Evolutionary conservation across 257 asterid genomes (phyloP), one percentile per base, ranked within the genome.

Genomic region (Penstemon barbatus): DNA sequence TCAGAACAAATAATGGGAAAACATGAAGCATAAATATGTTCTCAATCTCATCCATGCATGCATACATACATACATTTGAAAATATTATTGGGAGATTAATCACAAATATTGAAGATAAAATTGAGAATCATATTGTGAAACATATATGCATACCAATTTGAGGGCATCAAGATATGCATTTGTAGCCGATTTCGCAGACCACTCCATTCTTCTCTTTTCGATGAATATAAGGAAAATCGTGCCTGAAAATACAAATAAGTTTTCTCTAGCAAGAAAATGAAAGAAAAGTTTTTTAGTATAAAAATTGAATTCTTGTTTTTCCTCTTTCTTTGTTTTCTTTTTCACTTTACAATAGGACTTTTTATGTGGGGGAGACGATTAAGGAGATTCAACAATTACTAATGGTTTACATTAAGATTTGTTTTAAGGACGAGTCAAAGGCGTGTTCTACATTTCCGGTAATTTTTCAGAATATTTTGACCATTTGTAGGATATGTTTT

Each of bases 131-230:
- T 15, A 57, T 9, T 8, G 3, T 7, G 6, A 63, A 39, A 41
- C 1, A 13, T 0, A 45, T 1, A 38, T 3, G 46, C 46, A n/a
- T 70, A 87, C 95, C 87, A 87, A 75, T 70, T 80, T 78, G 50
- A 85, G 73, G 81, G 89, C 78, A 72, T 87, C 91, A 63, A 87
- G 80, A 74, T 79, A 87, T 76, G 95, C 91, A 75, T 78, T 85
- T 65, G 86, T 72, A 52, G 91, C 95, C 71, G 67, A 76, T 74
- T 45, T 71, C 8, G 82, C 71, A 42, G 90, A 84, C 94, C 94
- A 87, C 57, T 85, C 90, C 90, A 82, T 86, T 63, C 33, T 25
- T 25, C 33, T 49, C 13, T n/a, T 54, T 63, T 15, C 60, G 5
- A n/a, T 38, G 54, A n/a, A 68, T 54, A 15, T 25, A 12, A 53